Evolutionary conservation across 2,329 filamentous ascomycete species (phyloP).

Genomic region (Plenodomus lindquistii): DNA sequence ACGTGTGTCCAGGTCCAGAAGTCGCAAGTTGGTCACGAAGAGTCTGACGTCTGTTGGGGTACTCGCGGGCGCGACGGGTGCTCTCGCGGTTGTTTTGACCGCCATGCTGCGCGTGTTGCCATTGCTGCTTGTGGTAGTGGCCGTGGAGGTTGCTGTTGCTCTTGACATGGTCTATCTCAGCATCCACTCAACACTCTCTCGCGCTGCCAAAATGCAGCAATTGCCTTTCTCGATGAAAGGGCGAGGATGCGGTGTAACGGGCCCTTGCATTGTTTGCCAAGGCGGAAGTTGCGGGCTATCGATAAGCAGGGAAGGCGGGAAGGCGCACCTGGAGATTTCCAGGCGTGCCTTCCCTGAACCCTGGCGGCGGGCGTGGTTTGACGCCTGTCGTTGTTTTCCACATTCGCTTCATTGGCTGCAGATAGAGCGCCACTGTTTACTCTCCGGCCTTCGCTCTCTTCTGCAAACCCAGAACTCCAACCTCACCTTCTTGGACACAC

Average conservation of each 20-base stretch:
- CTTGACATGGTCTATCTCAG: conserved; percentile 33
- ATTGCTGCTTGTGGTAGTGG: conserved; percentile 19
- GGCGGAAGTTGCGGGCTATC: conserved; percentile 22
- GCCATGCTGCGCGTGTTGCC: conserved; percentile 33
- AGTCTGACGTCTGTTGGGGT: conserved; percentile 48
- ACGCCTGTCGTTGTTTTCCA: conserved; percentile 6
- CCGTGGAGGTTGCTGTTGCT: conserved; percentile 24
- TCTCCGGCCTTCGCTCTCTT: background rate
- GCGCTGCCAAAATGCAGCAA: background rate
- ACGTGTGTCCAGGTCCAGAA: conserved; percentile 76
- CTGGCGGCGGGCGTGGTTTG: conserved; percentile 26
- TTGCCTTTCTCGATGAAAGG: conserved; percentile 1
- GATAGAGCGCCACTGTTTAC: conserved; percentile 7
- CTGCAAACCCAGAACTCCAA: background rate
- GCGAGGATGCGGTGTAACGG: conserved; percentile 16
- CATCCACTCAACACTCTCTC: conserved; percentile 2
- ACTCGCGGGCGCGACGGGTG: conserved; percentile 22
- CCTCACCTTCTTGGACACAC: background rate
- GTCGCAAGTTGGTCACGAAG: conserved; percentile 81
- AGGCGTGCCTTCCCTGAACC: background rate
- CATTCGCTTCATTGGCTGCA: conserved; percentile 6
- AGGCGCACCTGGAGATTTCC: conserved; percentile 43
- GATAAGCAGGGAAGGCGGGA: conserved; percentile 45
- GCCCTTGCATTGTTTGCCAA: conserved; percentile 19
- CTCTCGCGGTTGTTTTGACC: conserved; percentile 37